Conservation (phyloP, 768 basidiomycete species). For the Lactarius evosmus region DNA sequence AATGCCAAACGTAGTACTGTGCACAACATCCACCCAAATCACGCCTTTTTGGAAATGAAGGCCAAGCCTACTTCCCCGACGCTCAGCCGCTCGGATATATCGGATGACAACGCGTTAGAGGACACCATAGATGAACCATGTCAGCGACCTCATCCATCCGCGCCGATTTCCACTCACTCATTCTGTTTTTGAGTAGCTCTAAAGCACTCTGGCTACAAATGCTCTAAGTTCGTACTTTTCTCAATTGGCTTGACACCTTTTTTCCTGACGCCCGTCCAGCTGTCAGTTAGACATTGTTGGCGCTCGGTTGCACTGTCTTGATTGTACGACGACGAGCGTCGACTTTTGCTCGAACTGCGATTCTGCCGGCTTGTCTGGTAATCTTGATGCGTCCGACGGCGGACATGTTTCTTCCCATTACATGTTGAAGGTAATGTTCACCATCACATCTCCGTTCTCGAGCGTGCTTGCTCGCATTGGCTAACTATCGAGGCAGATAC, state of each 20-base stretch:
- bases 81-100: slow-evolving; percentile 41
- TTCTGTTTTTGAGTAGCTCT: slow-evolving; percentile 16
- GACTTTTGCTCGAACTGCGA: slow-evolving; percentile 89
- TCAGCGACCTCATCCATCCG: slow-evolving; percentile 7
- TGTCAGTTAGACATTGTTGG: slow-evolving; percentile 89
- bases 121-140: slow-evolving; percentile 23
- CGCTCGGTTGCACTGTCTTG: slow-evolving; percentile 92
- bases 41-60: slow-evolving; percentile 81
- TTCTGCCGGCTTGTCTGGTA: slow-evolving; percentile 79
- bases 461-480: neutral
- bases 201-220: slow-evolving; percentile 21
- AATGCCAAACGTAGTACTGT: slow-evolving; percentile 56
- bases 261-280: slow-evolving; percentile 40
- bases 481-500: slow-evolving; percentile 54
- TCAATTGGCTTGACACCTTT: neutral
- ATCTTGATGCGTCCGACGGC: slow-evolving; percentile 68
- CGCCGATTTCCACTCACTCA: slow-evolving; percentile 1
- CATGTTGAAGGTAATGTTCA: slow-evolving; percentile 74
- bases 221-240: slow-evolving; percentile 22
- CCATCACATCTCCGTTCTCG: neutral
- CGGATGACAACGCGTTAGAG: slow-evolving; percentile 21
- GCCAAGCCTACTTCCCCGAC: slow-evolving; percentile 47
- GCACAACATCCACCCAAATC: slow-evolving; percentile 85
- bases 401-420: slow-evolving; percentile 85
- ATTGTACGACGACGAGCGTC: slow-evolving; percentile 49